These are phyloP conservation scores for Clitocybe nebularis DNA, from an alignment of 1,284 basidiomycete species.

Conservation along the genomic window DNA sequence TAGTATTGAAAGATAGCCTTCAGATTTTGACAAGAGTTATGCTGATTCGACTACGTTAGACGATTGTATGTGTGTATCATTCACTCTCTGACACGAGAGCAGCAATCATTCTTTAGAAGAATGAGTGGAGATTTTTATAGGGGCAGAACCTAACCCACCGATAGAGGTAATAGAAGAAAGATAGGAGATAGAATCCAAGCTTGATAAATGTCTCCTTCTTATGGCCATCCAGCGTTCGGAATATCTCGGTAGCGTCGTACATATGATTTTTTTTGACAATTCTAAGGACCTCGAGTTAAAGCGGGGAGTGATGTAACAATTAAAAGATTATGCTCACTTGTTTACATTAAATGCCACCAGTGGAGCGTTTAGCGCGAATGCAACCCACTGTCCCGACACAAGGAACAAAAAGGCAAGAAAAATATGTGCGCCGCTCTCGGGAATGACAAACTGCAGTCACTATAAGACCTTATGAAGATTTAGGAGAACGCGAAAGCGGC, in stretches of 20 bases:
- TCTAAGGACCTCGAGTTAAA: constrained; percentile 38
- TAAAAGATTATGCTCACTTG: constrained; percentile 61
- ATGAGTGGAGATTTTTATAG: not conserved
- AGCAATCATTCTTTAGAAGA: constrained; percentile 70
- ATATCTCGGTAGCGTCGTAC: constrained; percentile 99
- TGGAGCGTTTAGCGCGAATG: constrained; percentile 90
- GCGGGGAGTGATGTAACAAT: not conserved
- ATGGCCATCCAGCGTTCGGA: constrained; percentile 89
- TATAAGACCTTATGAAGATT: not conserved
- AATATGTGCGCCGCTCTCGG: constrained; percentile 94
- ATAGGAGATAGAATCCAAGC: constrained; percentile 91
- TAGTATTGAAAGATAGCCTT: no score
- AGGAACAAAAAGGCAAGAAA: constrained; percentile 87
- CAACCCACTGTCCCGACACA: constrained; percentile 93
- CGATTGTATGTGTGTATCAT: constrained; percentile 25
- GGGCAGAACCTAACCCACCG: constrained; percentile 43
- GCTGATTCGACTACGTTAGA: no score
- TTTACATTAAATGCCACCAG: constrained; percentile 91
- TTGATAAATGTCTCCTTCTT: constrained; percentile 98
- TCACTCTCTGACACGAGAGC: constrained; percentile 83
- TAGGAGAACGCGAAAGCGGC: constrained; percentile 8
- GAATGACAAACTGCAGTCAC: constrained; percentile 82
- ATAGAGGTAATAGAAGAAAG: constrained; percentile 97
- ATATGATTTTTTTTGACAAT: constrained; percentile 94
- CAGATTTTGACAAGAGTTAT: no score